phyloP scores from a whole-genome alignment of 495 filamentous ascomycete species.

The Trichoderma erinaceum region DNA sequence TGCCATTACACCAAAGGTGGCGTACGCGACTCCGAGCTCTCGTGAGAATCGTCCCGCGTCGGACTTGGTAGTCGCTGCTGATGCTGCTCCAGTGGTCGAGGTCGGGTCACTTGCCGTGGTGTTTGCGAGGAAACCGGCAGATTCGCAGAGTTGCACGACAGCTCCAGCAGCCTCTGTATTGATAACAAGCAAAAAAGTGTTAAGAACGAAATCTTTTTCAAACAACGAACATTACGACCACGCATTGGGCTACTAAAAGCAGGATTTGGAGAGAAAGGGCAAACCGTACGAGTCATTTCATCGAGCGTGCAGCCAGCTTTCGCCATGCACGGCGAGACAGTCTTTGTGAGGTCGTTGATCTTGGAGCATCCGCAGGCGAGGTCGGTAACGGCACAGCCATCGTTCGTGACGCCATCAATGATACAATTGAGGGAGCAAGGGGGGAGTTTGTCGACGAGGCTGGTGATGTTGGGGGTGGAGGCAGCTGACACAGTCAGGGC shows the following conservation, averaged over 20 bases:
- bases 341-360: slow-evolving; percentile 17
- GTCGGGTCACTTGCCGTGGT: not conserved
- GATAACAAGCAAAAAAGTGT: not conserved
- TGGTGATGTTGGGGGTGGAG: not conserved
- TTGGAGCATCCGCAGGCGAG: slow-evolving; percentile 26
- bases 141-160: slow-evolving; percentile 18
- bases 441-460: slow-evolving; percentile 24
- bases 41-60: not conserved
- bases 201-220: not conserved
- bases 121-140: not conserved
- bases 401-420: slow-evolving; percentile 19
- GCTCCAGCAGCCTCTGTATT: not conserved
- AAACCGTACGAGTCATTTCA: slow-evolving; percentile 24
- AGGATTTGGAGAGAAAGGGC: not conserved
- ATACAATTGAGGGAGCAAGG: slow-evolving; percentile 27
- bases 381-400: slow-evolving; percentile 25
- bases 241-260: not conserved
- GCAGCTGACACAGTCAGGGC: not conserved
- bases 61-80: not conserved
- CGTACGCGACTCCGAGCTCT: not conserved
- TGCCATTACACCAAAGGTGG: not conserved
- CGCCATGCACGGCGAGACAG: slow-evolving; percentile 21
- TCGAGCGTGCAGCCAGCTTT: slow-evolving; percentile 19
- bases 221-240: not conserved
- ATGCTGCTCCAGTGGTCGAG: not conserved